Conservation (phyloP, 495 filamentous ascomycete genomes). For the Annulohypoxylon bovei region DNA sequence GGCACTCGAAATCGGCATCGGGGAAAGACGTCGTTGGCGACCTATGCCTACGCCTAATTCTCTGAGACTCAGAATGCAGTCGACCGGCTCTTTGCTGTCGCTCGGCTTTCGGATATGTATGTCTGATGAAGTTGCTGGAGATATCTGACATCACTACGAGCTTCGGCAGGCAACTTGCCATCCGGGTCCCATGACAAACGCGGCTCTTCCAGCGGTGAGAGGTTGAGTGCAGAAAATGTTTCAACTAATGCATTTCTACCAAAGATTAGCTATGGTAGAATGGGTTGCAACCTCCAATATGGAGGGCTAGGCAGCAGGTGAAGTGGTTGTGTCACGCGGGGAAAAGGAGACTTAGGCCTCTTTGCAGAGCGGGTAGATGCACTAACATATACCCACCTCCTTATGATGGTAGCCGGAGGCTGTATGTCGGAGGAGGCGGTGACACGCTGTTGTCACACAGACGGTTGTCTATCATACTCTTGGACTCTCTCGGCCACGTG, state of each 20-base stretch:
- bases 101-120: too few relatives aligned
- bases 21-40: too few relatives aligned
- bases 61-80: too few relatives aligned
- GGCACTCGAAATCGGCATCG: background rate
- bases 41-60: too few relatives aligned
- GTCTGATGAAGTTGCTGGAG: too few relatives aligned
- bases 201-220: background rate
- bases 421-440: background rate
- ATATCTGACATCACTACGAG: too few relatives aligned
- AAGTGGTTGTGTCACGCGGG: background rate
- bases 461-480: background rate
- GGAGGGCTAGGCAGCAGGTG: background rate
- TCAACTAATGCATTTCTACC: background rate
- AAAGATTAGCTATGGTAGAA: background rate
- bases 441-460: background rate
- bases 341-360: background rate
- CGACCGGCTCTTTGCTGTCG: too few relatives aligned
- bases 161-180: too few relatives aligned
- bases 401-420: background rate
- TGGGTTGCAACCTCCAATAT: too few relatives aligned
- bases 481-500: background rate
- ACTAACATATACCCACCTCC: background rate
- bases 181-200: background rate
- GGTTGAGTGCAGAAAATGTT: background rate
- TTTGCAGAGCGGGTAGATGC: background rate